phyloP scores from a whole-genome alignment of 1,139 yeast species.

The Debaryomyces udenii region DNA sequence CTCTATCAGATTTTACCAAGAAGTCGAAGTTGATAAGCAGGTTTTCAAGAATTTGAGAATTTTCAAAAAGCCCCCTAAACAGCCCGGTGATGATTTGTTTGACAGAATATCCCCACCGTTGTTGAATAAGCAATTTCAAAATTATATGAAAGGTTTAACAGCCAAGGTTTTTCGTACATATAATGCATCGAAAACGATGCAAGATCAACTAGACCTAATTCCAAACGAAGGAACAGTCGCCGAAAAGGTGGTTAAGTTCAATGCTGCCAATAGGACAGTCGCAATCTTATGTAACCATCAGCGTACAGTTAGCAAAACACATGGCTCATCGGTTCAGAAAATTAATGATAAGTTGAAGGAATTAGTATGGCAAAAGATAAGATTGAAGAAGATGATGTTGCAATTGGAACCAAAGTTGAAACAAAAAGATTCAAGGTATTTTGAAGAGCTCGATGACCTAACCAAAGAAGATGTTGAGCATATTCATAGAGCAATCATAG shows the following conservation, averaged over 20 bases:
- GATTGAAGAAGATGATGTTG: constrained; percentile 71
- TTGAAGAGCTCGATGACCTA: constrained; percentile 72
- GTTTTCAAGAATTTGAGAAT: constrained; percentile 87
- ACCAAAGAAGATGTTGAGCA: constrained; percentile 62
- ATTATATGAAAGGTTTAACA: constrained; percentile 89
- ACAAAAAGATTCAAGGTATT: constrained; percentile 59
- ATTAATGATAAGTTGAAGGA: constrained; percentile 78
- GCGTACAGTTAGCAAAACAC: constrained; percentile 85
- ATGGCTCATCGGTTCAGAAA: constrained; percentile 77
- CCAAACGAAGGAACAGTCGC: constrained; percentile 83
- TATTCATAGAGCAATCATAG: constrained; percentile 58
- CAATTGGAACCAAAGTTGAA: constrained; percentile 59
- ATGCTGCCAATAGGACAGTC: constrained; percentile 94
- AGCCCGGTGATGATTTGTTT: constrained; percentile 89
- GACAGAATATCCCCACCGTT: constrained; percentile 85
- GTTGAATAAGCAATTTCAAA: constrained; percentile 83
- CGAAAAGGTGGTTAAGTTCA: constrained; percentile 84
- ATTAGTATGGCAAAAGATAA: constrained; percentile 79
- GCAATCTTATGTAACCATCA: constrained; percentile 98
- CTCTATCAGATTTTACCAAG: constrained; percentile 89
- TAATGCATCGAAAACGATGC: constrained; percentile 96
- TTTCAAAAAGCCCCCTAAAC: constrained; percentile 85
- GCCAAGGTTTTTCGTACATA: constrained; percentile 98
- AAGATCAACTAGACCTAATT: constrained; percentile 84
- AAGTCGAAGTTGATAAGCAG: constrained; percentile 86